A percentile compares a stretch with the other conserved stretches of the same genome.
These are phyloP conservation scores for Cryptococcus amylolentus DNA, from an alignment of 1,284 basidiomycete species.

Conservation along the genomic window DNA sequence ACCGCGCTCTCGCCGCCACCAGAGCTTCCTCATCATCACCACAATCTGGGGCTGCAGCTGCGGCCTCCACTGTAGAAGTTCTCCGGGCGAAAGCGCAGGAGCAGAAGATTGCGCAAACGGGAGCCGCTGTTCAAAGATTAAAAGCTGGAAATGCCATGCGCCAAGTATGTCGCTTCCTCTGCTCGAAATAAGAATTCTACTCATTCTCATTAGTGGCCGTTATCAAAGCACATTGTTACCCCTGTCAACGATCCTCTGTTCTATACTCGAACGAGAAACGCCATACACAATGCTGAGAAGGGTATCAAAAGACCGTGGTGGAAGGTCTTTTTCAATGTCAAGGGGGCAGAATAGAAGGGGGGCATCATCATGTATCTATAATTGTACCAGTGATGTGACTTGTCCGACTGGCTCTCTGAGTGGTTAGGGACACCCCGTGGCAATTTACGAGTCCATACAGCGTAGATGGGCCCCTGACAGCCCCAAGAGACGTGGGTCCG, in stretches of 20 bases:
- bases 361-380: background rate
- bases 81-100: slow-evolving; percentile 9
- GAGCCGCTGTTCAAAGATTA: slow-evolving; percentile 7
- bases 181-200: background rate
- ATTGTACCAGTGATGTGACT: background rate
- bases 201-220: slow-evolving; percentile 6
- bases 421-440: background rate
- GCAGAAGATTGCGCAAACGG: slow-evolving; percentile 11
- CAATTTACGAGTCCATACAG: background rate
- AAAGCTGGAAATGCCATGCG: slow-evolving; percentile 8
- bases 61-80: background rate
- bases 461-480: too few relatives aligned
- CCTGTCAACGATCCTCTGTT: slow-evolving; percentile 15
- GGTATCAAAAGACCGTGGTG: slow-evolving; percentile 16
- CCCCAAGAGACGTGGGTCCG: too few relatives aligned
- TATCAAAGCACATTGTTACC: slow-evolving; percentile 4
- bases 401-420: background rate
- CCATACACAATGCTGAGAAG: slow-evolving; percentile 13
- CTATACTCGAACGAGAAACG: slow-evolving; percentile 16
- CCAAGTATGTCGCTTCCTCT: slow-evolving; percentile 4
- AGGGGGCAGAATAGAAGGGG: slow-evolving; percentile 11
- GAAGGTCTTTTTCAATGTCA: slow-evolving; percentile 19
- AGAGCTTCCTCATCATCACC: slow-evolving; percentile 1
- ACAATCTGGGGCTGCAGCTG: background rate
- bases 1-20: background rate